These are phyloP conservation scores for Paraurostyla sp. DNA, from an alignment of 73 alveolate species.

Conservation along the genomic window DNA sequence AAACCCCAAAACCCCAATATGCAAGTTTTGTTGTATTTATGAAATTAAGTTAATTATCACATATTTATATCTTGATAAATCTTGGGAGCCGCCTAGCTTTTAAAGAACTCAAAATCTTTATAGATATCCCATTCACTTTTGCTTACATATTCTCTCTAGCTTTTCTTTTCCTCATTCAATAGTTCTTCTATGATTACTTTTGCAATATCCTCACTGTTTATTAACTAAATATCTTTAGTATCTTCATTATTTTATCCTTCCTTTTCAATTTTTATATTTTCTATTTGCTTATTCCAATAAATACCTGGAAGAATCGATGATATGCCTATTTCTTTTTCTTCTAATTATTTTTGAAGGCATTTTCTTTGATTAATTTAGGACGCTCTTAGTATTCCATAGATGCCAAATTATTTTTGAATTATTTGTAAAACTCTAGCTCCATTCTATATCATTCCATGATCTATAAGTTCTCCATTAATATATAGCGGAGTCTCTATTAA, in stretches of 20 bases:
- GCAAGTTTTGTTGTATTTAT: no score
- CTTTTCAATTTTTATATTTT: background rate
- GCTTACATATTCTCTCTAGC: background rate
- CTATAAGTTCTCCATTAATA: conserved; percentile 37
- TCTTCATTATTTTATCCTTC: background rate
- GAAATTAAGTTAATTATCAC: no score
- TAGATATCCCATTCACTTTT: conserved; percentile 12
- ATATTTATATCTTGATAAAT: no score
- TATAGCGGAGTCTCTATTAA: conserved; percentile 46
- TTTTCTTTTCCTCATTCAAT: background rate
- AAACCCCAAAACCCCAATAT: no score
- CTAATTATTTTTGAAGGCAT: background rate
- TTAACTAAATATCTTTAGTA: background rate
- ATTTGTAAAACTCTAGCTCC: conserved; percentile 29
- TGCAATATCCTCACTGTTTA: background rate
- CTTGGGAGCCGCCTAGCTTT: no score
- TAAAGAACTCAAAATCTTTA: background rate
- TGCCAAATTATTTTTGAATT: conserved; percentile 31
- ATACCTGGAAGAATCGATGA: conserved; percentile 33
- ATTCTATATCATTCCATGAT: background rate
- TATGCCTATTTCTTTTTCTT: conserved; percentile 19
- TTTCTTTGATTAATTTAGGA: conserved; percentile 15
- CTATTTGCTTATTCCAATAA: background rate
- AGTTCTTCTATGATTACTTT: background rate
- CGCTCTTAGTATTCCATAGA: conserved; percentile 23